Conservation (phyloP, 2,329 filamentous ascomycete species). For the Allantophomopsis lycopodina region DNA sequence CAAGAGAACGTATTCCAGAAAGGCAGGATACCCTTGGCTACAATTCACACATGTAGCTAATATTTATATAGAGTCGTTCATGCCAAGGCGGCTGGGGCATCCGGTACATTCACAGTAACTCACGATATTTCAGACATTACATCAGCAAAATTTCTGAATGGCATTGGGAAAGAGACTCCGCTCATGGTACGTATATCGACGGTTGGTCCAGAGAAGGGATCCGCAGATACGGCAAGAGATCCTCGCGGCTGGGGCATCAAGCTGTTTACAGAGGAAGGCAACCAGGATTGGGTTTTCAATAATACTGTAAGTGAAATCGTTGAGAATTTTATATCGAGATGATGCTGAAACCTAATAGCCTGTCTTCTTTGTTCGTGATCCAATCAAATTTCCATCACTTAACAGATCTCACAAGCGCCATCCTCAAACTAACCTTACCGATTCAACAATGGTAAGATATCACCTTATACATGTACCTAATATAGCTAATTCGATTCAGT, state of each 20-base stretch:
- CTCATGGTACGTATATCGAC: slow-evolving; percentile 46
- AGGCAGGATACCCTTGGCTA: slow-evolving; percentile 11
- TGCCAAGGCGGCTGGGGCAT: slow-evolving; percentile 31
- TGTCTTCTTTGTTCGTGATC: slow-evolving; percentile 30
- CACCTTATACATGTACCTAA: too few relatives aligned
- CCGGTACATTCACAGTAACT: slow-evolving; percentile 7
- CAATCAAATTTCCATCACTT: slow-evolving; percentile 29
- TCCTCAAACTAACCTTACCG: slow-evolving; percentile 19
- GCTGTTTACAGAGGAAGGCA: slow-evolving; percentile 34
- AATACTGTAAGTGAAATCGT: slow-evolving; percentile 10
- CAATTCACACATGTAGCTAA: not conserved
- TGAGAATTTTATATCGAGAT: too few relatives aligned
- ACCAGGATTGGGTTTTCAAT: slow-evolving; percentile 31
- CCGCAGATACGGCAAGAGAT: slow-evolving; percentile 27
- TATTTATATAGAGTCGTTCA: slow-evolving; percentile 33
- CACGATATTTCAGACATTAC: slow-evolving; percentile 4
- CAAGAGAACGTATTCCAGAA: slow-evolving; percentile 44
- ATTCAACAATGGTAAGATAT: slow-evolving; percentile 20
- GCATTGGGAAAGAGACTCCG: slow-evolving; percentile 53
- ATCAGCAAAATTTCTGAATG: slow-evolving; percentile 28
- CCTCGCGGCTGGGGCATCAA: slow-evolving; percentile 32
- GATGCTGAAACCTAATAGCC: slow-evolving; percentile 14
- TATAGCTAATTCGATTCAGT: slow-evolving; percentile 2
- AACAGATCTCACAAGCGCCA: slow-evolving; percentile 29
- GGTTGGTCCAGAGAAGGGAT: slow-evolving; percentile 27